phyloP scores from a whole-genome alignment of 192 early-diverging fungal species.

The Pecoramyces ruminantium region DNA sequence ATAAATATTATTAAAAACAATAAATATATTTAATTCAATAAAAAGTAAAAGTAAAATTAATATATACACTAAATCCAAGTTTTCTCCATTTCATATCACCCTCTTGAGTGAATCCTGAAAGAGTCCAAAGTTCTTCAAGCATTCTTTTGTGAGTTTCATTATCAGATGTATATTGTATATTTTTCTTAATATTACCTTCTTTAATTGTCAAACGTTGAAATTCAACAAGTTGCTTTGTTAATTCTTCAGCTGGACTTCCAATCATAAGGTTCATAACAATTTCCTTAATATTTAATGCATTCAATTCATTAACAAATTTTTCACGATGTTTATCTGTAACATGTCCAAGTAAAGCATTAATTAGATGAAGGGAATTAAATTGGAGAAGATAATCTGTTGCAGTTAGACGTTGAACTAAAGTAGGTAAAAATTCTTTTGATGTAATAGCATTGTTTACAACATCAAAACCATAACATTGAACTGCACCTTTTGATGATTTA shows the following conservation, averaged over 20 bases:
- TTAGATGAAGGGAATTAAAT: conserved; percentile 38
- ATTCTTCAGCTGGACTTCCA: conserved; percentile 36
- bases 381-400: conserved; percentile 42
- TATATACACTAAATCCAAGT: conserved; percentile 45
- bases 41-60: neutral
- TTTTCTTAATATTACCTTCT: conserved; percentile 31
- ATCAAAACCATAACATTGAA: conserved; percentile 29
- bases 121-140: conserved; percentile 34
- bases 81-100: conserved; percentile 29
- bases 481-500: conserved; percentile 9
- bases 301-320: conserved; percentile 24
- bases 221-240: conserved; percentile 35
- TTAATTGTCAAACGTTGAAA: conserved; percentile 42
- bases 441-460: conserved; percentile 28
- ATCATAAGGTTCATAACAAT: conserved; percentile 25
- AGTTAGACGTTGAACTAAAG: conserved; percentile 36
- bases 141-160: conserved; percentile 26
- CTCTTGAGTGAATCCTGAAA: conserved; percentile 18
- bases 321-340: conserved; percentile 29
- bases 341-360: conserved; percentile 43
- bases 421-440: conserved; percentile 11
- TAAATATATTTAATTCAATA: too few relatives aligned
- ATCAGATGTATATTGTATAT: conserved; percentile 20
- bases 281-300: conserved; percentile 22
- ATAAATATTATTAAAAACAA: too few relatives aligned